Percentiles rank a stretch among this genome's conserved stretches.
phyloP scores from a whole-genome alignment of 2,329 filamentous ascomycete species.

The Epichloe gansuensis region DNA sequence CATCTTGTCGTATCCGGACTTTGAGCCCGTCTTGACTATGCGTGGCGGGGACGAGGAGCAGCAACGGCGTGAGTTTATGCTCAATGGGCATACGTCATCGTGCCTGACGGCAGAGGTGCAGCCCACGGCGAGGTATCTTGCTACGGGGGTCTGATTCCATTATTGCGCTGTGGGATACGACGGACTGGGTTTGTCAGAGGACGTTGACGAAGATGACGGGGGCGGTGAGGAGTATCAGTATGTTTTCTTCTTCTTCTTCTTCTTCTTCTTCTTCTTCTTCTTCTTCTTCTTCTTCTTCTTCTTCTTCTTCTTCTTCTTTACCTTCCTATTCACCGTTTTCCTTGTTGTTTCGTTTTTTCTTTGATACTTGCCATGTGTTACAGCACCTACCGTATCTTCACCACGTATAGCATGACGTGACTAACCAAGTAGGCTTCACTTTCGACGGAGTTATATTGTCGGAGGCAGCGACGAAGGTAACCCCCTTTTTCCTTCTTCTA shows the following conservation, averaged over 20 bases:
- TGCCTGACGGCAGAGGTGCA: slow-evolving; percentile 59
- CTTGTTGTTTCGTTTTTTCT: not conserved
- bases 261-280: not conserved
- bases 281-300: too few species aligned
- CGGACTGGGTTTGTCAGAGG: slow-evolving; percentile 63
- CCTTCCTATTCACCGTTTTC: not conserved
- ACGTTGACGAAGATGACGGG: slow-evolving; percentile 59
- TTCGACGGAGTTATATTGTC: slow-evolving; percentile 64
- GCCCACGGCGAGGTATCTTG: slow-evolving; percentile 58
- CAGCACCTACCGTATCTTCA: too few species aligned
- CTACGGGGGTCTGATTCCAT: slow-evolving; percentile 66
- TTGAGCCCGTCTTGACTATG: slow-evolving; percentile 42
- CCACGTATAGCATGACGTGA: not conserved
- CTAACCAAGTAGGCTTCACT: slow-evolving; percentile 45
- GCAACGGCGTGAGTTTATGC: slow-evolving; percentile 37
- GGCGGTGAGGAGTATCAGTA: slow-evolving; percentile 56
- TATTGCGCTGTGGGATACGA: slow-evolving; percentile 67
- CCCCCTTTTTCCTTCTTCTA: slow-evolving; percentile 2
- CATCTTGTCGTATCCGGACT: slow-evolving; percentile 55
- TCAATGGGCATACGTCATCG: slow-evolving; percentile 62
- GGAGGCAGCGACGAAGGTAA: slow-evolving; percentile 62
- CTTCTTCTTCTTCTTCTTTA: not conserved
- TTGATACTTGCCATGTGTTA: not conserved
- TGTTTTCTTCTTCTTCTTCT: slow-evolving; percentile 14
- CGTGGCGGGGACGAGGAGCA: slow-evolving; percentile 29